Base-by-base conservation (phyloP, 139 green algal genomes). In the Mesotaenium endlicherianum region DNA sequence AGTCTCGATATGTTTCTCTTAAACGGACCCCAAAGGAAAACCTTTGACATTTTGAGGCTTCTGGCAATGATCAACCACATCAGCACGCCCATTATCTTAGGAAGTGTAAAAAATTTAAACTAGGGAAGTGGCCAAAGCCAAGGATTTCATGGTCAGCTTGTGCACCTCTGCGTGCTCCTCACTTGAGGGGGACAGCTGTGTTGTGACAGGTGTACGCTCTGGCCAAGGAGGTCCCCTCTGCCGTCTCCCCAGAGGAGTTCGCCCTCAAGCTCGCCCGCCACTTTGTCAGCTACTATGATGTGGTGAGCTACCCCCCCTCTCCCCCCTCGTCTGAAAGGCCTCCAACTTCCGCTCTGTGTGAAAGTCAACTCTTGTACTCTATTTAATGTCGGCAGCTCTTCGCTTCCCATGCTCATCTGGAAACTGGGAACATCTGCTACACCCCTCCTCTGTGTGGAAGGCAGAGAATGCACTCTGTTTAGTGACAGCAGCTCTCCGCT, bases 211-310 rank as follows among this genome's bases (percentile, higher is more conserved):
- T 91, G n/a, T 91, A 91, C 76, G 82, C 86, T 39, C 40, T 91
- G n/a, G 88, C 88, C 20, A 86, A 91, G 69, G 30, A 84, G 77
- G 53, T 17, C 39, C 50, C 67, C 17, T 40, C 44, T 39, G 26
- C 34, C 39, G 95, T 92, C 88, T 91, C 87, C 0, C 70, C 91
- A 1, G 95, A 98, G 87, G 91, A 97, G 85, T 98, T 93, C 77
- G 96, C 90, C 0, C 87, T 96, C 20, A 90, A 90, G 0, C 89
- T 98, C 40, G 95, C 90, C 0, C 86, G 90, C 59, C 92, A 98
- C 64, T 98, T 98, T 80, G 88, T 97, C 16, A 58, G 83, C 17
- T 93, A 87, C 6, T 98, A 98, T 69, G 84, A 89, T 17, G 67
- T 85, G 41, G 79, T 85, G 0, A 70, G 79, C 1, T 26, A 34